These are phyloP conservation scores for Aspergillus thermomutatus DNA, from an alignment of 2,329 filamentous ascomycete genomes.

Conservation along the genomic window DNA sequence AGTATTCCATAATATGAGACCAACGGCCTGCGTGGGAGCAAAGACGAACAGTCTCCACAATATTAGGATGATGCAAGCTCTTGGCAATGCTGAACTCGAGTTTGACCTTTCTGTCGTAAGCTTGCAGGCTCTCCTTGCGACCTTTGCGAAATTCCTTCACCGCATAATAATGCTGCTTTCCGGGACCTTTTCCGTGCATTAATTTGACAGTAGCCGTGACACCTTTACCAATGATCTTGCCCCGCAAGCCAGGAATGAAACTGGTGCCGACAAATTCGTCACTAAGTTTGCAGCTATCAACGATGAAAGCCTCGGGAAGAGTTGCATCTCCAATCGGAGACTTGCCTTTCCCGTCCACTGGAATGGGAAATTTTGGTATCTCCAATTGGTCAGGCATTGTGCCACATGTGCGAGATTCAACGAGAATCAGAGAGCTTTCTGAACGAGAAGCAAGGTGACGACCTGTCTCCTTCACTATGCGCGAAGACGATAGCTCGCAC, in stretches of 20 bases:
- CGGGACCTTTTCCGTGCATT: conserved; percentile 68
- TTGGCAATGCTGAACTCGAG: conserved; percentile 87
- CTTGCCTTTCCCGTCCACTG: not conserved
- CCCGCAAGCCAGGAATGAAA: conserved; percentile 67
- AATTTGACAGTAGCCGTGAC: conserved; percentile 78
- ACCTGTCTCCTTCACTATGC: not conserved
- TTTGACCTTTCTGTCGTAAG: conserved; percentile 87
- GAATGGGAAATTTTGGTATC: not conserved
- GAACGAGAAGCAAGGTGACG: not conserved
- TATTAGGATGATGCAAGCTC: conserved; percentile 80
- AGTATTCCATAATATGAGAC: conserved; percentile 95
- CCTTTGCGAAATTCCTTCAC: conserved; percentile 83
- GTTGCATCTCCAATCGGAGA: conserved; percentile 53
- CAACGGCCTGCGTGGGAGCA: conserved; percentile 72
- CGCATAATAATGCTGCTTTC: conserved; percentile 61
- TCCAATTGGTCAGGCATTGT: not conserved
- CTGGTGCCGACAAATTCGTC: conserved; percentile 68
- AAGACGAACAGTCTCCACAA: conserved; percentile 74
- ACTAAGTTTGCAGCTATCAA: conserved; percentile 66
- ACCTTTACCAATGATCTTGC: conserved; percentile 75
- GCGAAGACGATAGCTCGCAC: not conserved
- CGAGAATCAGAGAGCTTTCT: not conserved
- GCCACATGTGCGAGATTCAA: not conserved
- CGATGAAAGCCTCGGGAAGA: conserved; percentile 69
- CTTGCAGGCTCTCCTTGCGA: conserved; percentile 63